phyloP scores from a whole-genome alignment of 345 rosid genomes.

The Ailanthus altissimus region DNA sequence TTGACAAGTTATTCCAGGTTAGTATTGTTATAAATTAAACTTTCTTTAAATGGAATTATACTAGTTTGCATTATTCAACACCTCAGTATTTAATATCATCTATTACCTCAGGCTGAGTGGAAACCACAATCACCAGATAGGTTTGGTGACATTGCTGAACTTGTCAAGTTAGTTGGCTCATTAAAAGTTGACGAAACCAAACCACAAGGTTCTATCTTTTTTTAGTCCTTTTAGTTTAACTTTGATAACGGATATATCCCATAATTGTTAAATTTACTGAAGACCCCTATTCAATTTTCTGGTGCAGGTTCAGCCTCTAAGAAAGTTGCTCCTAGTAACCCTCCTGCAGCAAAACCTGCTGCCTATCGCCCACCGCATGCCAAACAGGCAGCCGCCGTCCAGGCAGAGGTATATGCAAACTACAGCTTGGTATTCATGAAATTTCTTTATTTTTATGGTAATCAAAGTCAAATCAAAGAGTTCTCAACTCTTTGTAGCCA shows the following conservation, averaged over 20 bases:
- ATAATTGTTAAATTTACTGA: constrained; percentile 14
- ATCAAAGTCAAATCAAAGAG: not conserved
- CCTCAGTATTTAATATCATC: constrained; percentile 7
- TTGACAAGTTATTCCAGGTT: constrained; percentile 92
- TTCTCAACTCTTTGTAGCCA: not conserved
- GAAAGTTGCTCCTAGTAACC: constrained; percentile 42
- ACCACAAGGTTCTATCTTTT: constrained; percentile 52
- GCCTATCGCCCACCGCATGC: constrained; percentile 97
- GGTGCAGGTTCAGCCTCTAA: constrained; percentile 65
- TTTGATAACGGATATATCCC: not conserved
- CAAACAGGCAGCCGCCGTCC: constrained; percentile 69
- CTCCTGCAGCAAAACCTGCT: constrained; percentile 67
- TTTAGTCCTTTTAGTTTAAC: not conserved
- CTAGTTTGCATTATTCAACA: not conserved
- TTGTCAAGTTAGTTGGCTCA: constrained; percentile 59
- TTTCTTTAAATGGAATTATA: not conserved
- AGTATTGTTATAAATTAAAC: constrained; percentile 13
- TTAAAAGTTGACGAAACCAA: constrained; percentile 63
- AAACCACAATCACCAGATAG: constrained; percentile 76
- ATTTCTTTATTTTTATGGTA: not conserved
- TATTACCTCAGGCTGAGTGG: constrained; percentile 73
- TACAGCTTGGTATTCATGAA: not conserved
- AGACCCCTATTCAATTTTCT: constrained; percentile 25
- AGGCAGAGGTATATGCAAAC: constrained; percentile 73
- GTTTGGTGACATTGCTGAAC: constrained; percentile 73